Evolutionary conservation across 73 alveolate genomes (phyloP).

Genomic region (Diophrys appendiculata): DNA sequence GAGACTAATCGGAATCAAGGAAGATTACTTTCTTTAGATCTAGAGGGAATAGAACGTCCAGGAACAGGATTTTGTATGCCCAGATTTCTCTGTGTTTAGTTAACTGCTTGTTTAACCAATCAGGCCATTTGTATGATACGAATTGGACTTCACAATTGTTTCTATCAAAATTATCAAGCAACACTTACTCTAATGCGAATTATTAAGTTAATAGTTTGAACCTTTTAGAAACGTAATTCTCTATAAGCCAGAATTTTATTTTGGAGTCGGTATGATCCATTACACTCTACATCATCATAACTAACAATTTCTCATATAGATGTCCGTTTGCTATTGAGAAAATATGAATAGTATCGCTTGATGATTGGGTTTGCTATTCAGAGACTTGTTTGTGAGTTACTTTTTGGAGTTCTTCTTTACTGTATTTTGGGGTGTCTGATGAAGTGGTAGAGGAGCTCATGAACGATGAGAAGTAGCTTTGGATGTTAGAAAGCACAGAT

Average conservation of each 20-base stretch:
- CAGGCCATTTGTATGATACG: conserved; percentile 72
- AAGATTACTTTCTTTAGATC: conserved; percentile 55
- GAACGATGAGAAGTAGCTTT: too few species aligned
- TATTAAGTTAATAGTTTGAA: conserved; percentile 30
- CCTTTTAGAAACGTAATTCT: conserved; percentile 44
- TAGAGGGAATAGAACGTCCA: conserved; percentile 66
- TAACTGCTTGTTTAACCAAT: conserved; percentile 51
- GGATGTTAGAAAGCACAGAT: too few species aligned
- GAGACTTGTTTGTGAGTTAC: too few species aligned
- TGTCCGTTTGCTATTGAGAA: conserved; percentile 68
- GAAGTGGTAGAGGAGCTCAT: too few species aligned
- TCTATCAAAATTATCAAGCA: background rate
- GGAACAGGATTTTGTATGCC: conserved; percentile 75
- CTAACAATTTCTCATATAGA: conserved; percentile 63
- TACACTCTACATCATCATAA: conserved; percentile 62
- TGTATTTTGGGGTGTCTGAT: background rate
- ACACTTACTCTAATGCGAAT: conserved; percentile 11
- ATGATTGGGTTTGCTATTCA: too few species aligned
- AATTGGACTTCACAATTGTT: conserved; percentile 48
- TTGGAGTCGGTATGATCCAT: conserved; percentile 1
- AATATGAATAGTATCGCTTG: conserved; percentile 39
- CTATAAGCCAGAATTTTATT: conserved; percentile 41
- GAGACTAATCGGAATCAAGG: conserved; percentile 69
- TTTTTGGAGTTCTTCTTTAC: too few species aligned
- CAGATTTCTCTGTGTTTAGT: conserved; percentile 68